Percentiles rank a stretch among this genome's conserved stretches.
Conservation (phyloP, 2,329 filamentous ascomycete genomes). For the Ramularia endophylla region DNA sequence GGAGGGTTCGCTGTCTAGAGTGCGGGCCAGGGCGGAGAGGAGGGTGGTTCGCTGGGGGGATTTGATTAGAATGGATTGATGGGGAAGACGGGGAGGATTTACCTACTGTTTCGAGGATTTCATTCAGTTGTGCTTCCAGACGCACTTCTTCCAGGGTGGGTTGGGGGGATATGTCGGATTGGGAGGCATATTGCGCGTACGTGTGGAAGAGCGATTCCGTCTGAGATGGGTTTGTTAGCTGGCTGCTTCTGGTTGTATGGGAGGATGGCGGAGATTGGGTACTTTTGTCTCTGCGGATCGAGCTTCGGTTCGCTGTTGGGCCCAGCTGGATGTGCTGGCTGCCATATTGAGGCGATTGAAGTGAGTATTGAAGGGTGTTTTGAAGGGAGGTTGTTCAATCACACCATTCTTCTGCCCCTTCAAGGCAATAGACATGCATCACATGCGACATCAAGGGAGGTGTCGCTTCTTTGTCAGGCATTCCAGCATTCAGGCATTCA, state of each 20-base stretch:
- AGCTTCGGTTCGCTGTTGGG: conserved; percentile 88
- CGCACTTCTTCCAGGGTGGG: conserved; percentile 78
- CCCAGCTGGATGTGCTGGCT: conserved; percentile 62
- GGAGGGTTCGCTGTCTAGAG: conserved; percentile 89
- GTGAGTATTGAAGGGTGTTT: background rate
- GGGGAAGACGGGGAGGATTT: too few species aligned
- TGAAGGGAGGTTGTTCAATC: background rate
- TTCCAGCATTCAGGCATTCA: too few species aligned
- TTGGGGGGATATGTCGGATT: conserved; percentile 71
- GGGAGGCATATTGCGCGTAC: conserved; percentile 86
- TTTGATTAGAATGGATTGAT: conserved; percentile 13
- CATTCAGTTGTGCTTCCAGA: conserved; percentile 75
- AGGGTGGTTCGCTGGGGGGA: conserved; percentile 65
- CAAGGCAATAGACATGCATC: too few species aligned
- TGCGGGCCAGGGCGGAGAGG: conserved; percentile 73
- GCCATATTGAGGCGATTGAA: background rate
- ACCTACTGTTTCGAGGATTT: conserved; percentile 72
- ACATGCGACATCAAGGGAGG: too few species aligned
- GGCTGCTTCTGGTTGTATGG: too few species aligned
- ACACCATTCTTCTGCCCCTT: too few species aligned
- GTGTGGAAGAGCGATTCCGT: conserved; percentile 76
- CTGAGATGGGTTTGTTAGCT: too few species aligned
- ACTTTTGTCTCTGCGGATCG: conserved; percentile 87
- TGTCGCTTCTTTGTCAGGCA: too few species aligned
- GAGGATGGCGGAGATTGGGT: too few species aligned